These are phyloP conservation scores for Pichia sp. DNA, from an alignment of 1,139 yeast species.

Conservation along the genomic window DNA sequence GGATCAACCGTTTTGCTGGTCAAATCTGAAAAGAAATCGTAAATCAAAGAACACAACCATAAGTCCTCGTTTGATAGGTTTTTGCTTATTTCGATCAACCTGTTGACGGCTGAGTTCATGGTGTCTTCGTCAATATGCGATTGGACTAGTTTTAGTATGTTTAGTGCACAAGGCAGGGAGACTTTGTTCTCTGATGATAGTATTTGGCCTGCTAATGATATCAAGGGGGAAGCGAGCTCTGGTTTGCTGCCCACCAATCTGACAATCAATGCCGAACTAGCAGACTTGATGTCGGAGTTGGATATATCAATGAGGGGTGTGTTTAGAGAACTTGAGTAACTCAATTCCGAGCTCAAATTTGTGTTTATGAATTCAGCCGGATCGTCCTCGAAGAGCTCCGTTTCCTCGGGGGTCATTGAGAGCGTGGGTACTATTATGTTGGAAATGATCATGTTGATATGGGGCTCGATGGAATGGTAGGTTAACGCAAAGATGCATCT, in stretches of 20 bases:
- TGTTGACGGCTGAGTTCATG: not conserved
- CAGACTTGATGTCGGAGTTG: constrained; percentile 4
- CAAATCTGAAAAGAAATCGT: constrained; percentile 14
- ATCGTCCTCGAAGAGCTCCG: constrained; percentile 66
- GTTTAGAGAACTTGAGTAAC: not conserved
- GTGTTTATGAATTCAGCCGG: constrained; percentile 71
- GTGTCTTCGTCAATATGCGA: constrained; percentile 36
- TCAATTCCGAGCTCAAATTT: constrained; percentile 63
- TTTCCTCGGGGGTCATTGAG: constrained; percentile 49
- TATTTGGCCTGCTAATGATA: constrained; percentile 24
- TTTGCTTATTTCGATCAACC: constrained; percentile 5
- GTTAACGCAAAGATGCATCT: constrained; percentile 32
- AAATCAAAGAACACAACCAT: constrained; percentile 35
- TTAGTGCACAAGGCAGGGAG: constrained; percentile 41
- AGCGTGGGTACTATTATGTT: constrained; percentile 63
- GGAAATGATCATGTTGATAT: constrained; percentile 53
- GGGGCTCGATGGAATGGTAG: constrained; percentile 48
- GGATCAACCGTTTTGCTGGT: not conserved
- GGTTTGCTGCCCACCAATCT: constrained; percentile 4
- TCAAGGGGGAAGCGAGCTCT: constrained; percentile 3
- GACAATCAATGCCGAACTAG: constrained; percentile 3
- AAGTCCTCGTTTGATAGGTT: not conserved
- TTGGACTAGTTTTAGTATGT: constrained; percentile 46
- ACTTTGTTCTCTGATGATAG: constrained; percentile 41
- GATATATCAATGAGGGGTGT: not conserved